Conservation (phyloP, 805 yeast species). For the Saccharomycopsis sp. region DNA sequence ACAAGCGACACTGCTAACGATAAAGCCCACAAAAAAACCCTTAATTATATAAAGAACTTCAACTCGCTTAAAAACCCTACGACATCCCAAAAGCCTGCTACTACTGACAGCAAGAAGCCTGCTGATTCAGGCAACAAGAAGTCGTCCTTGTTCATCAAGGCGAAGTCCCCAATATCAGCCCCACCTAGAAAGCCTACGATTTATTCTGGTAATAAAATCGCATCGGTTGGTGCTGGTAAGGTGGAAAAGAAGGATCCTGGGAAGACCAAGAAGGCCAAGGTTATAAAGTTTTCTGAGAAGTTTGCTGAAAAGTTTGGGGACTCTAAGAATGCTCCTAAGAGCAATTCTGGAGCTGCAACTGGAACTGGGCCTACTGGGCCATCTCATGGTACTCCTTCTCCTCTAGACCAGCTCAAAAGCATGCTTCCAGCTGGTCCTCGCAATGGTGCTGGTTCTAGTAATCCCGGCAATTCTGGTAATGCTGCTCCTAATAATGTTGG, state of each 20-base stretch:
- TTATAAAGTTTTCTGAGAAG: neutral
- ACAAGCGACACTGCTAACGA: neutral
- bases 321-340: neutral
- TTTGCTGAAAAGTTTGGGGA: neutral
- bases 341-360: neutral
- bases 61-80: neutral
- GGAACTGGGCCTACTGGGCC: neutral
- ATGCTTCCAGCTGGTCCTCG: neutral
- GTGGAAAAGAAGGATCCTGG: slow-evolving; percentile 4
- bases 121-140: neutral
- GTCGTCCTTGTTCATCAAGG: neutral
- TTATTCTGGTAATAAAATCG: slow-evolving; percentile 5
- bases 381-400: neutral
- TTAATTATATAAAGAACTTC: neutral
- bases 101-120: no score
- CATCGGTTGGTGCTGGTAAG: no score
- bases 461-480: neutral
- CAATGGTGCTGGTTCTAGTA: neutral
- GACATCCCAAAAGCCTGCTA: neutral
- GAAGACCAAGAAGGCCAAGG: neutral
- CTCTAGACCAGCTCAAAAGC: neutral
- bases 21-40: neutral
- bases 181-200: slow-evolving; percentile 6
- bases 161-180: slow-evolving; percentile 1
- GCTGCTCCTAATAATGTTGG: neutral